Evolutionary conservation across 1,284 basidiomycete species (phyloP).

Genomic region (Austroboletus niveus): DNA sequence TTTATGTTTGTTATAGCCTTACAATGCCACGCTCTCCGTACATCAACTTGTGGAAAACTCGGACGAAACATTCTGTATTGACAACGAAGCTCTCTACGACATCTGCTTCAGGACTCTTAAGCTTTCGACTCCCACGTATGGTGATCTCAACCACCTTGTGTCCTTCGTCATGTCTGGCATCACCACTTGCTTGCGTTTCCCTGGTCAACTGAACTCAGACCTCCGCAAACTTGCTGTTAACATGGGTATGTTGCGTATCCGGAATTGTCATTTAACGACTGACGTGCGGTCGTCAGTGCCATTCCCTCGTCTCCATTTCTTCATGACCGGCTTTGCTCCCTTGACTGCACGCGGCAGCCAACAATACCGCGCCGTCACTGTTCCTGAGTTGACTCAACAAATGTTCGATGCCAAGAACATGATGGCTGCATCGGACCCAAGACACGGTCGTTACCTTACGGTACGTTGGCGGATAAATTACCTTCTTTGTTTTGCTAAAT

Average conservation of each 20-base stretch:
- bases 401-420: conserved; percentile 99
- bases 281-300: conserved; percentile 50
- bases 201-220: conserved; percentile 98
- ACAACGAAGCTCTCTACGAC: conserved; percentile 98
- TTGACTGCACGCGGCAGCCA: conserved; percentile 91
- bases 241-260: conserved; percentile 70
- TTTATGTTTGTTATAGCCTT: conserved; percentile 54
- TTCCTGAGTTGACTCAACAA: conserved; percentile 94
- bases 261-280: not conserved
- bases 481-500: not conserved
- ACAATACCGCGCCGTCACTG: conserved; percentile 92
- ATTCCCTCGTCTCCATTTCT: conserved; percentile 99
- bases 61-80: conserved; percentile 94
- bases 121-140: conserved; percentile 90
- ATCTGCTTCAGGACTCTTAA: conserved; percentile 98
- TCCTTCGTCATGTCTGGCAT: conserved; percentile 98
- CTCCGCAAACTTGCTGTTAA: conserved; percentile 97
- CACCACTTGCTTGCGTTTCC: conserved; percentile 96
- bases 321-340: conserved; percentile 97
- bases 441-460: conserved; percentile 93
- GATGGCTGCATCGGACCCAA: conserved; percentile 96
- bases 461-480: conserved; percentile 39
- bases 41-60: conserved; percentile 97
- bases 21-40: conserved; percentile 93
- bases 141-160: conserved; percentile 96